Evolutionary conservation across 2,329 filamentous ascomycete species (phyloP).

Genomic region (Penicillium verrucosum): DNA sequence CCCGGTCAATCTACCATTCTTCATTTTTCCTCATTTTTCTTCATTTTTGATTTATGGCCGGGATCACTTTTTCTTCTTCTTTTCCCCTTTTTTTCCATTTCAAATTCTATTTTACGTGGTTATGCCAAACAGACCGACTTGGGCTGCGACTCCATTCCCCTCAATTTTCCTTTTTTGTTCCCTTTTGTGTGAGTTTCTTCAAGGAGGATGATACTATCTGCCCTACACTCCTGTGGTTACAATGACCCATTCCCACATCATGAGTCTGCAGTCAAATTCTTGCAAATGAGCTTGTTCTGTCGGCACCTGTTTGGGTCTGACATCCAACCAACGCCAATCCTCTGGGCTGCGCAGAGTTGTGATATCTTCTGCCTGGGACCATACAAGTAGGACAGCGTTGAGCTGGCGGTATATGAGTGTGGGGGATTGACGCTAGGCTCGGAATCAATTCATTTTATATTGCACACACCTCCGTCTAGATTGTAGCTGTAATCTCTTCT

Average conservation of each 20-base stretch:
- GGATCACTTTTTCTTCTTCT: slow-evolving; percentile 18
- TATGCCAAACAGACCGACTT: slow-evolving; percentile 39
- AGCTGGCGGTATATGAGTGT: slow-evolving; percentile 15
- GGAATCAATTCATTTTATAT: slow-evolving; percentile 20
- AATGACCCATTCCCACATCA: slow-evolving; percentile 16
- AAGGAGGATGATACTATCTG: slow-evolving; percentile 30
- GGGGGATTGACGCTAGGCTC: slow-evolving; percentile 16
- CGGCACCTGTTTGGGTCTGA: slow-evolving; percentile 11
- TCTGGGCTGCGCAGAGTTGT: slow-evolving; percentile 22
- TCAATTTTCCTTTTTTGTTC: slow-evolving; percentile 22
- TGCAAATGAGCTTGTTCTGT: slow-evolving; percentile 12
- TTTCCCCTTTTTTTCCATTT: slow-evolving; percentile 4
- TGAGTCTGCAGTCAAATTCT: slow-evolving; percentile 14
- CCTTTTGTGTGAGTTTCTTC: slow-evolving; percentile 39
- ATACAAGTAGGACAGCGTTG: slow-evolving; percentile 2
- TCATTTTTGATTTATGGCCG: slow-evolving; percentile 19
- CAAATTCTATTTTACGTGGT: slow-evolving; percentile 34
- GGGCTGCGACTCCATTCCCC: slow-evolving; percentile 33
- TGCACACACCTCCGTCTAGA: background rate
- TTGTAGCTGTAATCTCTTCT: background rate
- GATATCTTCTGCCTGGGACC: slow-evolving; percentile 22
- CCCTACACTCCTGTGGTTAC: slow-evolving; percentile 20
- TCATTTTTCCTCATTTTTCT: slow-evolving; percentile 16
- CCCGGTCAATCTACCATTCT: slow-evolving; percentile 19
- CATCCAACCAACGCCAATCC: slow-evolving; percentile 3